Evolutionary conservation across 2,329 filamentous ascomycete genomes (phyloP), one percentile per base, ranked within the genome.

Genomic region (Dactylellina leptospora): DNA sequence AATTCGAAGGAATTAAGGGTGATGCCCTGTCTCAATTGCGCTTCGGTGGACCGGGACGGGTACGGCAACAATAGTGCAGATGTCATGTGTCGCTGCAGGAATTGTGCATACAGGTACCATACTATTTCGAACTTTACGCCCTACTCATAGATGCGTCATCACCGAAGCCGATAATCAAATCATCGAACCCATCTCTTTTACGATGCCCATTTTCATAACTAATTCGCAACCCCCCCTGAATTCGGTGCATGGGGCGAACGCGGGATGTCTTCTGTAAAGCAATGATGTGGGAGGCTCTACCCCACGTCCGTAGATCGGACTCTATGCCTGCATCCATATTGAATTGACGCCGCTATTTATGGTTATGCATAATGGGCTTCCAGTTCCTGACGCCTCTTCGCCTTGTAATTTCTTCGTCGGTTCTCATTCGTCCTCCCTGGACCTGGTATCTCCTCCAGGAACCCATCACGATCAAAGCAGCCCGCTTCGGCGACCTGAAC

Each of bases 71-170:
- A 50, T 42, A 62, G 33, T 54, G 66, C 66, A 71, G 66, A 59
- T 71, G 66, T 58, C 66, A 71, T 71, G 66, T 71, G 66, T 71
- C 66, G 66, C 56, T 59, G 66, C 66, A 71, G 66, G 66, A 45
- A 71, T 48, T 50, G 53, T 71, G 66, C 66, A 71, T 62, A 28
- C 40, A 45, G 45, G 38, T 59, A 60, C 48, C 54, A 47, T 68
- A 38, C 45, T 60, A 40, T 70, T 55, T 60, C 56, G 44, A 61
- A 61, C 48, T 51, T 53, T n/a, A 42, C 55, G 48, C 56, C 56
- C 62, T 55, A 62, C 56, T 70, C 48, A 48, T 55, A 51, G 61
- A 16, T 30, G 44, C 44, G 30, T 56, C 36, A 55, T 55, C 42
- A 56, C 36, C 4, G 25, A 8, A 51, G 13, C 8, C 11, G 27